A percentile compares a stretch with the other conserved stretches of the same genome.
Conservation (phyloP, 2,329 filamentous ascomycete genomes). For the Raffaelea ambrosiae region DNA sequence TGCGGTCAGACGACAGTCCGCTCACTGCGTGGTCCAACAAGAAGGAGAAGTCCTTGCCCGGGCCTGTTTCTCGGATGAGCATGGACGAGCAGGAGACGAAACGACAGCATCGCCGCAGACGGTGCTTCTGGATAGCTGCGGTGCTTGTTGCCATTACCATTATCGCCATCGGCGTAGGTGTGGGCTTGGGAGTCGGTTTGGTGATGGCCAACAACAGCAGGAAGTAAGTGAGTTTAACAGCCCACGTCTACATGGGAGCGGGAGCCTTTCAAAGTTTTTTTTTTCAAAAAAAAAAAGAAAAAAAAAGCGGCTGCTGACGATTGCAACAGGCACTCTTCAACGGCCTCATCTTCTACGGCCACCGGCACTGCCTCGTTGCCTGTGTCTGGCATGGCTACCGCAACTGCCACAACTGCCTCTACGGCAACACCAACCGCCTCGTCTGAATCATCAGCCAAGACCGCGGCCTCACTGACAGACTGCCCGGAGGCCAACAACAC, state of each 20-base stretch:
- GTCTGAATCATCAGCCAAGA: background rate
- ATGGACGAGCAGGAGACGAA: conserved; percentile 4
- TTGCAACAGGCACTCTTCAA: too few species aligned
- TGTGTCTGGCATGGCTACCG: background rate
- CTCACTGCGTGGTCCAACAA: too few species aligned
- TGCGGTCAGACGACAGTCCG: too few species aligned
- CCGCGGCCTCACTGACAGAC: conserved; percentile 18
- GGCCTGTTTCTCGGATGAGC: too few species aligned
- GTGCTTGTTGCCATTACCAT: conserved; percentile 19
- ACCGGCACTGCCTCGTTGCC: background rate
- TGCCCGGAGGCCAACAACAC: conserved; percentile 37
- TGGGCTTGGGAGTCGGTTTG: conserved; percentile 32
- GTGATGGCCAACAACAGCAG: conserved; percentile 1
- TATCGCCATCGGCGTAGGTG: conserved; percentile 24
- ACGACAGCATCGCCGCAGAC: conserved; percentile 6
- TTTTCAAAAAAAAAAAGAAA: background rate
- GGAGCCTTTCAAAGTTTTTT: too few species aligned
- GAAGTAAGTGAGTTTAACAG: too few species aligned
- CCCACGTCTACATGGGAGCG: too few species aligned
- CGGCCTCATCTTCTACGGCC: conserved; percentile 10
- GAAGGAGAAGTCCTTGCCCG: too few species aligned
- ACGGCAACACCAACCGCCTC: conserved; percentile 8
- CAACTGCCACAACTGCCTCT: conserved; percentile 12
- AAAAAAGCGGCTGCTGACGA: too few species aligned
- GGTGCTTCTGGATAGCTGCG: conserved; percentile 26